Conservation (phyloP, 2,329 filamentous ascomycete genomes). For the Chrysosphaeria jannelii region DNA sequence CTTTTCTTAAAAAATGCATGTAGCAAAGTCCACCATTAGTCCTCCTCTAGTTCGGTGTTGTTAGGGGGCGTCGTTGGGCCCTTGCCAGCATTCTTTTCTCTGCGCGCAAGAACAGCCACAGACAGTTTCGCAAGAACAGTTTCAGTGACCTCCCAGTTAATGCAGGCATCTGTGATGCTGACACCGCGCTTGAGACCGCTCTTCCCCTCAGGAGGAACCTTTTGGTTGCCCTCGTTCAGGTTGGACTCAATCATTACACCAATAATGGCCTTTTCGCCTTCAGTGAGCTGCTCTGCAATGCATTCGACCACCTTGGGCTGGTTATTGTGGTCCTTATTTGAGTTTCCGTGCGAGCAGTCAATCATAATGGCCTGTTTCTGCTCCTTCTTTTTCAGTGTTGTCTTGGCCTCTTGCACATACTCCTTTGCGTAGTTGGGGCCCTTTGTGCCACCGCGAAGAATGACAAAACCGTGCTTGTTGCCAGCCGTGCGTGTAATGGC, state of each 20-base stretch:
- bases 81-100: constrained; percentile 18
- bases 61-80: constrained; percentile 9
- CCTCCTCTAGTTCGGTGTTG: constrained; percentile 20
- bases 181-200: constrained; percentile 58
- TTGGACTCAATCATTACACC: constrained; percentile 99
- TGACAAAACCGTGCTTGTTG: constrained; percentile 94
- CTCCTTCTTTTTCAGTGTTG: constrained; percentile 51
- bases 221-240: constrained; percentile 72
- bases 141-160: constrained; percentile 70
- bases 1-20: neutral
- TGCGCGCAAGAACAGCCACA: constrained; percentile 47
- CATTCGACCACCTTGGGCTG: constrained; percentile 74
- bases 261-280: constrained; percentile 65
- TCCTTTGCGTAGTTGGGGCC: constrained; percentile 84
- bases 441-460: constrained; percentile 67
- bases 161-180: constrained; percentile 88
- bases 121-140: constrained; percentile 61
- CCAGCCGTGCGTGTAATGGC: constrained; percentile 81
- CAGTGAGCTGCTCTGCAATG: constrained; percentile 58
- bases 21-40: constrained; percentile 8
- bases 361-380: constrained; percentile 85
- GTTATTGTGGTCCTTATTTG: constrained; percentile 89
- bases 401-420: constrained; percentile 48
- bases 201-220: constrained; percentile 61
- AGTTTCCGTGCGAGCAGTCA: constrained; percentile 96